phyloP scores from a whole-genome alignment of 2,329 filamentous ascomycete genomes.

The Neopestalotiopsis rosae region DNA sequence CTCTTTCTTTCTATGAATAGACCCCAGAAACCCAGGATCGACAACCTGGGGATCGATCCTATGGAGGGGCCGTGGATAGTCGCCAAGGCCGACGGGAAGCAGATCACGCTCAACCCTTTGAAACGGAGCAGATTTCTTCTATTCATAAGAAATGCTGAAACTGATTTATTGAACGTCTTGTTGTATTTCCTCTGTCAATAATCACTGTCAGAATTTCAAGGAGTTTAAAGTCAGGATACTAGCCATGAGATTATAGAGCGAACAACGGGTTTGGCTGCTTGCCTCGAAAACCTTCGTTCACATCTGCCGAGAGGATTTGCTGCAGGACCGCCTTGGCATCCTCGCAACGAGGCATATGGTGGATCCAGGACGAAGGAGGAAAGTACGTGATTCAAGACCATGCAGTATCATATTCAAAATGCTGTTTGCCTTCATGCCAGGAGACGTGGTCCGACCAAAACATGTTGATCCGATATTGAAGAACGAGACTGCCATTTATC shows the following conservation, averaged over 20 bases:
- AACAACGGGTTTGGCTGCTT: too few species aligned
- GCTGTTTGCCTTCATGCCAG: background rate
- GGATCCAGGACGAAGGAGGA: background rate
- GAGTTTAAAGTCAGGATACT: background rate
- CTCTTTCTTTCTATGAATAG: constrained; percentile 9
- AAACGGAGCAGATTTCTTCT: too few species aligned
- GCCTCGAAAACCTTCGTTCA: background rate
- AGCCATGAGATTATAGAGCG: too few species aligned
- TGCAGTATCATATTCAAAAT: too few species aligned
- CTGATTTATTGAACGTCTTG: too few species aligned
- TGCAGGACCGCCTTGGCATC: background rate
- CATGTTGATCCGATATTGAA: too few species aligned
- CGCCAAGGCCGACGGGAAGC: background rate
- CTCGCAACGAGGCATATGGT: background rate
- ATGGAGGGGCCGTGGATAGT: background rate
- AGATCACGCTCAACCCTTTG: background rate
- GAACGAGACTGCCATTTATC: too few species aligned
- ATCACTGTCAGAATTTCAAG: background rate
- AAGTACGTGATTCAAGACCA: background rate
- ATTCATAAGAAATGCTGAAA: too few species aligned
- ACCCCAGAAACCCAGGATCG: background rate
- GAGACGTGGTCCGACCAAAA: background rate
- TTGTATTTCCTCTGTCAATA: too few species aligned
- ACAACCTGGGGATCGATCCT: constrained; percentile 5
- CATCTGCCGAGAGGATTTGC: background rate